A percentile compares a stretch with the other conserved stretches of the same genome.
These are phyloP conservation scores for Funneliformis caledonium DNA, from an alignment of 371 early-diverging fungal genomes.

Conservation along the genomic window DNA sequence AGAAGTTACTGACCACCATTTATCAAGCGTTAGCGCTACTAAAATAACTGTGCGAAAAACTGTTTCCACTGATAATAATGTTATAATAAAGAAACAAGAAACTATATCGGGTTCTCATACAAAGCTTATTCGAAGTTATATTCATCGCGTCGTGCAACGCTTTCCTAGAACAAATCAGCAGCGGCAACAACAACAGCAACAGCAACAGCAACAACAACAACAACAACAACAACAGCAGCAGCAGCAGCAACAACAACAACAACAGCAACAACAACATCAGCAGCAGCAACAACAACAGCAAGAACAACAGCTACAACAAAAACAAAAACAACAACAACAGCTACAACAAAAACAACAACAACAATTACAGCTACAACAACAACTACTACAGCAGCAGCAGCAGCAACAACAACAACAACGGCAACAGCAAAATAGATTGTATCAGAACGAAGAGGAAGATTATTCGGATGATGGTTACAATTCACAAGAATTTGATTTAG, in stretches of 20 bases:
- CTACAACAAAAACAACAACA: not conserved
- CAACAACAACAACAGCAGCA: too few species aligned
- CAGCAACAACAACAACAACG: too few species aligned
- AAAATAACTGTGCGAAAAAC: not conserved
- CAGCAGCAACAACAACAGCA: not conserved
- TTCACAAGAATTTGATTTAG: not conserved
- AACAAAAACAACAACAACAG: not conserved
- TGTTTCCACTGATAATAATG: not conserved
- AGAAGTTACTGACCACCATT: not conserved
- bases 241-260: too few species aligned
- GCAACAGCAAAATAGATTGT: not conserved
- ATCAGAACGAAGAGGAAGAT: not conserved
- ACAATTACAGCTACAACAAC: too few species aligned
- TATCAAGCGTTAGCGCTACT: not conserved
- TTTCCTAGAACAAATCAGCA: not conserved
- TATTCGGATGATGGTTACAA: not conserved
- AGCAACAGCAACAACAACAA: too few species aligned
- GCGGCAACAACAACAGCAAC: too few species aligned
- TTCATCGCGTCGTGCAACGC: not conserved
- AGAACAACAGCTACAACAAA: not conserved
- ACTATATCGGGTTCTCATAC: constrained; percentile 13
- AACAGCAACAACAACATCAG: too few species aligned
- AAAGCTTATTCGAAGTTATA: not conserved
- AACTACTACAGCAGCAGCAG: too few species aligned
- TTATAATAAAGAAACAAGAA: not conserved